Evolutionary conservation across 2,329 filamentous ascomycete genomes (phyloP), one percentile per base, ranked within the genome.

Genomic region (Aspergillus sp.): DNA sequence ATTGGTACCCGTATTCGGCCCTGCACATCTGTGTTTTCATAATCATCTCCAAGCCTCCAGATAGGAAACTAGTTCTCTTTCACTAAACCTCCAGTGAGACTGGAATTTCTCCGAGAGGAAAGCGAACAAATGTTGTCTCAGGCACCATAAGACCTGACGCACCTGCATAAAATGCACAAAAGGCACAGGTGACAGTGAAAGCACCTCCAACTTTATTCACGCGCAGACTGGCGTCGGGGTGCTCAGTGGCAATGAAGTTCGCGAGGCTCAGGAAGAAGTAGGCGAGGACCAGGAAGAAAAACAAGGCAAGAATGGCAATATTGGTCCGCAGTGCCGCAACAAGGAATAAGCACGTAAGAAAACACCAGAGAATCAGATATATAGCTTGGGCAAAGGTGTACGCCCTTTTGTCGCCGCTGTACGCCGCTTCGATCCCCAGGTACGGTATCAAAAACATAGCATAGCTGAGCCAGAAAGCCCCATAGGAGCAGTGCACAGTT

Each of bases 401-500:
- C 1, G 65, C 67, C 9, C 60, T 61, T 3, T 53, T 49, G 40
- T 62, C 66, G 7, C 66, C 69, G 1, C 56, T 57, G 47, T 80
- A 75, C 1, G 67, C 67, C 0, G 55, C 59, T 40, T 69, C 67
- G 54, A 82, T 79, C 43, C 74, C 77, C 3, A 79, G 73, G 2
- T 73, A 57, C 2, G 70, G 70, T 4, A 71, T 75, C 12, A 78
- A 66, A 53, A 80, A 77, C 67, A 81, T 79, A 54, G 73, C 77
- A 54, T 77, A 79, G 27, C 75, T 73, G 51, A 81, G 71, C 79
- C 78, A 82, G 68, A 82, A 82, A 49, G 78, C 77, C 48, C 78
- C 78, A 58, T 81, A 82, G 3, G 76, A 79, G 38, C 75, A 77
- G 48, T 81, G 76, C 6, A 80, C 76, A 5, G 78, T 81, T 29